Base-by-base conservation (phyloP, 306 rosid species). In the Acacia melanoxylon region DNA sequence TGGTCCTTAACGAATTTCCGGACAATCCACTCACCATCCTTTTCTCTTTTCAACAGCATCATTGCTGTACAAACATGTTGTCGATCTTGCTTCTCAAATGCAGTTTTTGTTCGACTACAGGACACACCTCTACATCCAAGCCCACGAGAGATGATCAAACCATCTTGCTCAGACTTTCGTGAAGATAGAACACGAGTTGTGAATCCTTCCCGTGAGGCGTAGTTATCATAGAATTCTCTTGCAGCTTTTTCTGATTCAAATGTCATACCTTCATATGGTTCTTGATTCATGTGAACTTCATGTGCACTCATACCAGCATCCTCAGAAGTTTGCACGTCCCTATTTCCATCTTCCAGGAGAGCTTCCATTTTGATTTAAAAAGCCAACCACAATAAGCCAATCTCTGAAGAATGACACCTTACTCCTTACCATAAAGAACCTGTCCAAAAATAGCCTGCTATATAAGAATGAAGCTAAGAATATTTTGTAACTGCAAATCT, bases 171-270 rank as follows among this genome's bases (percentile, higher is more conserved):
- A 77, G 87, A 85, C 82, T 85, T 85, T 29, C 87, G 79, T 15
- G 87, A 85, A 63, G 87, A 85, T 27, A 81, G 44, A 51, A 85
- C 80, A 77, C 85, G 85, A 65, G 87, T 81, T 71, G 46, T 22
- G 71, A 85, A 85, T 81, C 87, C 87, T 72, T 15, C 63, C 12
- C 42, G 66, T 58, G 75, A 71, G 72, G 87, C 87, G 25, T 81
- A 85, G 52, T 65, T 78, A 76, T 77, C 82, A 72, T 81, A 85
- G 80, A 81, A 85, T 12, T 44, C 82, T 77, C 85, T 81, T 22
- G 82, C 87, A 81, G 80, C 85, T 24, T 81, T 83, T 81, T 85
- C 87, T 72, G 87, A 85, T 72, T 80, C 72, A 85, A 85, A 85
- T 8, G 15, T 20, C 87, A 85, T 76, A 35, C 85, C 87, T 80